These are phyloP conservation scores for Kitagawia praeruptora DNA, from an alignment of 129 eudicot genomes.

Conservation along the genomic window DNA sequence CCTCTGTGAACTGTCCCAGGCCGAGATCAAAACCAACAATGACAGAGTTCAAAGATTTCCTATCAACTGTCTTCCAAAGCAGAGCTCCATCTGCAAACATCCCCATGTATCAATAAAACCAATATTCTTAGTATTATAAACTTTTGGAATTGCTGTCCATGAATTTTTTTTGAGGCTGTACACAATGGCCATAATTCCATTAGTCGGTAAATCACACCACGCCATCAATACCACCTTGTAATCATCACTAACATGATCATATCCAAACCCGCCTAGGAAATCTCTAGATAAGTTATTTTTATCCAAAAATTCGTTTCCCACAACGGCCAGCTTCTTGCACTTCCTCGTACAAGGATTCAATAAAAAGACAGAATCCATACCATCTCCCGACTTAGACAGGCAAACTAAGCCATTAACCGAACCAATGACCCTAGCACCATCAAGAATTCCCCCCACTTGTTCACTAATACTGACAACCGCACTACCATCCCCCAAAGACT, in stretches of 20 bases:
- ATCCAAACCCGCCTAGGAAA: background rate
- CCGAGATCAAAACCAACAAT: background rate
- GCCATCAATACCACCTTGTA: background rate
- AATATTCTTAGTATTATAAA: background rate
- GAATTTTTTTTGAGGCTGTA: background rate
- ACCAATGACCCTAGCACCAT: constrained; percentile 8
- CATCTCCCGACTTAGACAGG: background rate
- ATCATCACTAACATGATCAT: background rate
- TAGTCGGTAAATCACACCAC: no score
- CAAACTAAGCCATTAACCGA: constrained; percentile 23
- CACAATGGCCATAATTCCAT: background rate
- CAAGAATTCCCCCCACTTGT: no score
- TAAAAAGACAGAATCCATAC: no score
- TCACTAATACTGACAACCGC: no score
- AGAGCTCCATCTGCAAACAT: background rate
- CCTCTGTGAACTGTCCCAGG: background rate
- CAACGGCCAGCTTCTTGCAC: background rate
- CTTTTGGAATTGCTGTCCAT: background rate
- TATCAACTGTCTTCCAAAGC: background rate
- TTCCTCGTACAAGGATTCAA: background rate
- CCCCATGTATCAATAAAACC: background rate
- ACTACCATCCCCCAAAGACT: no score
- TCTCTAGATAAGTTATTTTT: no score
- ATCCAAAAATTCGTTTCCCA: background rate
- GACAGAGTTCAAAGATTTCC: background rate